Evolutionary conservation across 768 basidiomycete species (phyloP), one percentile per base, ranked within the genome.

Genomic region (Megacollybia marginata): DNA sequence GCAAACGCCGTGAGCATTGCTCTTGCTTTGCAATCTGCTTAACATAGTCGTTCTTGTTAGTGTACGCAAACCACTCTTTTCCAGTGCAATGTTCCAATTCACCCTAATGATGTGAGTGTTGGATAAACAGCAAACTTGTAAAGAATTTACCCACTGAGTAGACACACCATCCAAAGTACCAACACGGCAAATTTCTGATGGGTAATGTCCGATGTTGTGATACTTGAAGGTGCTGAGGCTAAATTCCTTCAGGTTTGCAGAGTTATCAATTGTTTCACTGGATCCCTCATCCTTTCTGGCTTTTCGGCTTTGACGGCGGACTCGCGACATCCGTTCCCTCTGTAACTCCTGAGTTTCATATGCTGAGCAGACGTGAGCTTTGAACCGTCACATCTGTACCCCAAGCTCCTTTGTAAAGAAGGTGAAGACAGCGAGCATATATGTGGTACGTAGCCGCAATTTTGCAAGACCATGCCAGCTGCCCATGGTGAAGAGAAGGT

Each of bases 381-480:
- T 9, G 54, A 72, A 71, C 4, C 50, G 18, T 0, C 54, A 58
- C 0, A 71, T 28, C 0, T 4, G 18, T 0, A 47, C 15, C 0
- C 69, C 69, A 1, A 71, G 58, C 1, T 48, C 20, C 2, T 44
- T 42, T 42, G 67, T 50, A 32, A 55, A 36, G n/a, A 52, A 1
- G 31, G 53, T n/a, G 51, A 66, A 46, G 20, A 13, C 18, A 6
- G 8, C 19, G 46, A 63, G 31, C 32, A 62, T 49, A 11, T n/a
- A 49, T 7, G 57, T 50, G 0, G 65, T 64, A 44, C 68, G 68
- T 12, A 65, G 46, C 2, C 63, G 58, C 6, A 71, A 55, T 47
- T 71, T 72, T 0, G 60, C 66, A 5, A 62, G 49, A 0, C 52
- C 62, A 56, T 71, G 68, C 71, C 69, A 73, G 15, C 57, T 59